Evolutionary conservation across 805 yeast species (phyloP), one percentile per base, ranked within the genome.

Genomic region (Schizosaccharomyces cryophilus): DNA sequence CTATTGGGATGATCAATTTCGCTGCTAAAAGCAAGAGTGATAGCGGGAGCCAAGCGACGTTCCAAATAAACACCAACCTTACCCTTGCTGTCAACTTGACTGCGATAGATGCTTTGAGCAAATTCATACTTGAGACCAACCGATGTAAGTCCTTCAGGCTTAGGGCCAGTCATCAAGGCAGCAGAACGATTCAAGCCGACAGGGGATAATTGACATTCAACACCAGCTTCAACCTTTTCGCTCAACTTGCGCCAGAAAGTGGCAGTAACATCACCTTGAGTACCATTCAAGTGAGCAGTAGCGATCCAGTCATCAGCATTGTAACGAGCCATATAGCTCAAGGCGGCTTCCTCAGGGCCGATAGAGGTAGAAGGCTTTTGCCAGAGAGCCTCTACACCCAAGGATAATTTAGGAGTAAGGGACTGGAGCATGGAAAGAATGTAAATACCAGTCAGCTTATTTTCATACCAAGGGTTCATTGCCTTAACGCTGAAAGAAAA

Each of bases 91-190:
- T 88, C 96, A 64, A 93, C 70, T 73, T 89, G 95, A 70, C 96
- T 96, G 75, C 98, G 83, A 81, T 88, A 88, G 61, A 87, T 83
- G 62, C 62, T 62, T 74, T 87, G 94, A 77, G 96, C 87, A 80
- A 87, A 93, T 77, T 93, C 97, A 74, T 90, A 90, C 76, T 90
- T 93, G 68, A 95, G 95, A 74, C 96, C 98, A 62, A 90, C 71
- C 63, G 96, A 85, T 67, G 98, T 89, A 68, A 80, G 79, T 70
- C 95, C 97, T 70, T 90, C 96, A 63, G 89, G 77, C 55, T 84
- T 82, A 63, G 63, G 69, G 9, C 60, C 60, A 21, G 29, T 35
- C 42, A 56, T 24, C 47, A 40, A 11, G 26, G 60, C 67, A 42
- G 65, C 67, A 30, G 69, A 63, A 56, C 67, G 61, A 59, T 66